Conservation (phyloP, 2,329 filamentous ascomycete species). For the Tolypocladium ophioglossoides region DNA sequence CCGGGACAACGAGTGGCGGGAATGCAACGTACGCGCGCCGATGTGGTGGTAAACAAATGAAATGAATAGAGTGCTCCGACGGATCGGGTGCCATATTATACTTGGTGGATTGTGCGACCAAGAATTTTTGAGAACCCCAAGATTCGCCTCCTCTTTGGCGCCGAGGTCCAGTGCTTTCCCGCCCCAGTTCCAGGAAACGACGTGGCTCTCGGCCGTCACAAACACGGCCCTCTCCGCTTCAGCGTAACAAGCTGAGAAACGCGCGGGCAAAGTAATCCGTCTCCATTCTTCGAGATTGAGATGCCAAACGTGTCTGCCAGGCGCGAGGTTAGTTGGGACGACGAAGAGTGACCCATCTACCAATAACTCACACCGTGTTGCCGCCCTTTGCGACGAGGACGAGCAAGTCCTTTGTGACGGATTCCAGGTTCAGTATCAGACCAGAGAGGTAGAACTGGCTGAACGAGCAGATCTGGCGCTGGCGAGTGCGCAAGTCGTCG, state of each 20-base stretch:
- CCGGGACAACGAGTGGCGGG: neutral
- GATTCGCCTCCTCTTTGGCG: neutral
- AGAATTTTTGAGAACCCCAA: neutral
- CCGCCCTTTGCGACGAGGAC: neutral
- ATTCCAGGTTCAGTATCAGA: slow-evolving; percentile 2
- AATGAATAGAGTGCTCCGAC: neutral
- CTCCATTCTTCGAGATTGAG: slow-evolving; percentile 9
- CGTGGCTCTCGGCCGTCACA: slow-evolving; percentile 9
- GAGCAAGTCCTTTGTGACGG: slow-evolving; percentile 6
- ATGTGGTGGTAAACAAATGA: neutral
- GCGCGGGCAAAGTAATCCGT: slow-evolving; percentile 9
- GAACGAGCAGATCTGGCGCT: slow-evolving; percentile 8
- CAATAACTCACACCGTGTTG: slow-evolving; percentile 4
- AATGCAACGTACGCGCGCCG: neutral
- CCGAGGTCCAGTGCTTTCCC: slow-evolving; percentile 9
- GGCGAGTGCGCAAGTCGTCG: slow-evolving; percentile 11
- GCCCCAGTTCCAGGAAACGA: slow-evolving; percentile 13
- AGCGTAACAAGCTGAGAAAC: slow-evolving; percentile 6
- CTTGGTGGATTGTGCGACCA: neutral
- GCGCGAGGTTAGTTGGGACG: neutral
- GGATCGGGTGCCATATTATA: neutral
- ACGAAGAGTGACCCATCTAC: neutral
- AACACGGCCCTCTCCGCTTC: slow-evolving; percentile 10
- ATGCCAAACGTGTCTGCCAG: slow-evolving; percentile 11
- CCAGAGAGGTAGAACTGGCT: neutral